A percentile compares a stretch with the other conserved stretches of the same genome.
Evolutionary conservation across 192 early-diverging fungal genomes (phyloP).

Genomic region (Geranomyces variabilis): DNA sequence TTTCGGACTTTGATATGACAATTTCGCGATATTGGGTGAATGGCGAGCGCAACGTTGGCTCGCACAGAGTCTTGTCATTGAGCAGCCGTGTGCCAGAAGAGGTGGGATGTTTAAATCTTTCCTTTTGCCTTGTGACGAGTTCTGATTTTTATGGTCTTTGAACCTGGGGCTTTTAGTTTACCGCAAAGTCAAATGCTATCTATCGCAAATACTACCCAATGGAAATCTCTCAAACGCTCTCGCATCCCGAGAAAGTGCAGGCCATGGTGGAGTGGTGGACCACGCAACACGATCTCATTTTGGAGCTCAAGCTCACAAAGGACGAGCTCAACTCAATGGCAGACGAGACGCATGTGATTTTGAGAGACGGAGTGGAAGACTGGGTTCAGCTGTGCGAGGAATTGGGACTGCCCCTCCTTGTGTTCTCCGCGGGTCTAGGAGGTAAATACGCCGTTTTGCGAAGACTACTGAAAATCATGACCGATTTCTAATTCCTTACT

Average conservation of each 20-base stretch:
- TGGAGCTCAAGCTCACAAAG: constrained; percentile 52
- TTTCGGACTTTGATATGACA: constrained; percentile 75
- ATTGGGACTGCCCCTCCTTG: constrained; percentile 59
- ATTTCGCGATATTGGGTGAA: constrained; percentile 40
- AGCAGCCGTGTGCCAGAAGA: constrained; percentile 22
- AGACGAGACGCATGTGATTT: constrained; percentile 44
- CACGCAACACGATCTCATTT: constrained; percentile 39
- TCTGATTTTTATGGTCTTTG: not conserved
- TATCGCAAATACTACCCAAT: constrained; percentile 75
- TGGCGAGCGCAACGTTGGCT: constrained; percentile 33
- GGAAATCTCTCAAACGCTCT: constrained; percentile 57
- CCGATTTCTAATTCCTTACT: not conserved
- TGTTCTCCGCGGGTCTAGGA: constrained; percentile 74
- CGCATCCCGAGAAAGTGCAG: constrained; percentile 60
- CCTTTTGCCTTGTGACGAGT: not conserved
- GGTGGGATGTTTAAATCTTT: not conserved
- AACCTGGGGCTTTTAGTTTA: constrained; percentile 43
- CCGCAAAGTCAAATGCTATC: constrained; percentile 44
- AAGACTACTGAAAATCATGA: not conserved
- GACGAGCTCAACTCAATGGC: constrained; percentile 58
- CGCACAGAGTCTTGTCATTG: constrained; percentile 36
- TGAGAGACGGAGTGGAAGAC: constrained; percentile 49
- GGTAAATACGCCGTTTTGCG: constrained; percentile 25
- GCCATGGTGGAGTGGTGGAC: constrained; percentile 77
- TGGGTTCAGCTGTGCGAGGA: constrained; percentile 40